phyloP scores from a whole-genome alignment of 208 protist genomes.

The Acanthamoeba quina region DNA sequence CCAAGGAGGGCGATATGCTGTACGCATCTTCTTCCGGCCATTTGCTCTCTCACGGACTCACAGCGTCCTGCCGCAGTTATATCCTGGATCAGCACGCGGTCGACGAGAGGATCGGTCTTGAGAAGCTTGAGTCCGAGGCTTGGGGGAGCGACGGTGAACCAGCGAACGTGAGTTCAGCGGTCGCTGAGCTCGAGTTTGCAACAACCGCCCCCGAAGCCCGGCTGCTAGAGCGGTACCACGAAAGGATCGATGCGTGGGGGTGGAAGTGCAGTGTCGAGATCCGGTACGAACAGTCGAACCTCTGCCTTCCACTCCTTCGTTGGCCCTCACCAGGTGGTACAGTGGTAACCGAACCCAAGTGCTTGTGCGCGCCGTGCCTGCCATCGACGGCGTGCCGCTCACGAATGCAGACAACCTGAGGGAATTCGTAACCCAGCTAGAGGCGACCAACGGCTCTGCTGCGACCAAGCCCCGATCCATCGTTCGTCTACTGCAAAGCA shows the following conservation, averaged over 20 bases:
- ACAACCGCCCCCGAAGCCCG: background rate
- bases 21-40: background rate
- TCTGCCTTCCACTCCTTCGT: background rate
- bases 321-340: background rate
- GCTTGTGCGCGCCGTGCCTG: background rate
- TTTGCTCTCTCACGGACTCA: background rate
- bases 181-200: background rate
- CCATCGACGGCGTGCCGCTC: background rate
- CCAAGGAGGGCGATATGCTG: background rate
- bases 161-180: background rate
- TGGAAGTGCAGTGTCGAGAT: background rate
- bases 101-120: conserved; percentile 49
- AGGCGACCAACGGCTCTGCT: conserved; percentile 9
- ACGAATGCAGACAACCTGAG: background rate
- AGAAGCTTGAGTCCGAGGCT: background rate
- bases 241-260: background rate
- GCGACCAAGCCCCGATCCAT: conserved; percentile 22
- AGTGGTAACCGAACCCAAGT: background rate
- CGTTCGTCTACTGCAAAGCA: conserved; percentile 40
- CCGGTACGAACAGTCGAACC: background rate
- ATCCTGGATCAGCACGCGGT: conserved; percentile 63
- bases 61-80: background rate
- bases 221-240: background rate
- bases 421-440: conserved; percentile 18
- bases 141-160: background rate